Base-by-base conservation (phyloP, 768 basidiomycete genomes). In the Panus rudis region DNA sequence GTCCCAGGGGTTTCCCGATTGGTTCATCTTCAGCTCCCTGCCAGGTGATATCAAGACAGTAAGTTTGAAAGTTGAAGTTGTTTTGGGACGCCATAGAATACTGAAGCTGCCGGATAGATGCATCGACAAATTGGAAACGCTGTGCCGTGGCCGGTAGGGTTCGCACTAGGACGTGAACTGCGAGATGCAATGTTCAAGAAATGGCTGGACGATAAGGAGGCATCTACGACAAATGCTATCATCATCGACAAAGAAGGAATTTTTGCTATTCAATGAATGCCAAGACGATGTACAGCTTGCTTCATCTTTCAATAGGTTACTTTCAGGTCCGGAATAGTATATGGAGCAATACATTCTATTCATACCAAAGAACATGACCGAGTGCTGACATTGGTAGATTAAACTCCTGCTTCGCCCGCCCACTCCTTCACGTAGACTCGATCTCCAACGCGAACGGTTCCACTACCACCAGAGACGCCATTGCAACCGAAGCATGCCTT, bases 81-180 rank as follows among this genome's bases (percentile, higher is more conserved):
- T 30, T 24, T 40, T 20, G 30, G n/a, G 16, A 8, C 19, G 13
- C 22, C 6, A 14, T 27, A 13, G 12, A n/a, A 3, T 22, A 21
- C n/a, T 12, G 1, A 17, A 33, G 21, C 16, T 34, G 42, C 12
- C 14, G 14, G 6, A 7, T 48, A 89, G 84, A 82, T 88, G 69
- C 84, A 86, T 52, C 69, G 84, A 22, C 84, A 86, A 45, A 86
- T 90, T 47, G 86, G 86, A 12, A 89, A 89, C 53, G 84, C 86
- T 0, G 83, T 89, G 3, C 79, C 87, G 1, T 73, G 79, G 66
- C 81, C 68, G 2, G 64, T 90, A 4, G 72, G 71, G 13, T 58
- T 61, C 17, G 87, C 86, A 0, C 62, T 90, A 6, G 86, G 83
- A 16, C 68, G 76, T 16, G 75, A 84, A 53, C 66, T 89, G 27